phyloP scores from a whole-genome alignment of 768 basidiomycete species.

The Lyophyllum decastes region DNA sequence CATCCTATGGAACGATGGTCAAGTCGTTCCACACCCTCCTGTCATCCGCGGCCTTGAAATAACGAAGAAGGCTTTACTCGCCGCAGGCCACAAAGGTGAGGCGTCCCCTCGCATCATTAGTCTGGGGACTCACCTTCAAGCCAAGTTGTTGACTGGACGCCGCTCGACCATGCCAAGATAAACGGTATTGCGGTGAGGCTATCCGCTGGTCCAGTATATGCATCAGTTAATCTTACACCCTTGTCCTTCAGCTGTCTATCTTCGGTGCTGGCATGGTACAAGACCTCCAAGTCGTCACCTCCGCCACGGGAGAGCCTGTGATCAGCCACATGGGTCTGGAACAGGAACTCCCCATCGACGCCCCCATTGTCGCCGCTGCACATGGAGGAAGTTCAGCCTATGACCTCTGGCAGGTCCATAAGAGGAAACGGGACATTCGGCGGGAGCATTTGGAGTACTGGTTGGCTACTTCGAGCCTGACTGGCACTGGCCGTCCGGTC shows the following conservation, averaged over 20 bases:
- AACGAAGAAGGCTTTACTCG: slow-evolving; percentile 54
- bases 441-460: slow-evolving; percentile 63
- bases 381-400: slow-evolving; percentile 38
- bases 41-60: slow-evolving; percentile 58
- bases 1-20: slow-evolving; percentile 68
- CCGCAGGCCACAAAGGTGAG: slow-evolving; percentile 67
- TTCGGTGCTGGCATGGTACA: slow-evolving; percentile 48
- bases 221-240: not conserved
- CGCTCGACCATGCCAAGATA: slow-evolving; percentile 53
- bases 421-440: slow-evolving; percentile 47
- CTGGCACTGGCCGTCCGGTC: slow-evolving; percentile 71
- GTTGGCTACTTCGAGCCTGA: slow-evolving; percentile 50
- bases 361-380: not conserved
- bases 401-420: slow-evolving; percentile 70
- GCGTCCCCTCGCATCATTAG: not conserved
- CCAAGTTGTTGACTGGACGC: slow-evolving; percentile 71
- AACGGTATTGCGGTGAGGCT: slow-evolving; percentile 38
- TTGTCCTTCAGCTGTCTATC: slow-evolving; percentile 33
- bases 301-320: slow-evolving; percentile 54
- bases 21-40: slow-evolving; percentile 65
- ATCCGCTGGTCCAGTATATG: not conserved
- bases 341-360: not conserved
- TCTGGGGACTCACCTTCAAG: not conserved
- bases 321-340: slow-evolving; percentile 47
- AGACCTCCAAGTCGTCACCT: slow-evolving; percentile 42